Evolutionary conservation across 345 rosid genomes (phyloP).

Genomic region (Linum lewisii): DNA sequence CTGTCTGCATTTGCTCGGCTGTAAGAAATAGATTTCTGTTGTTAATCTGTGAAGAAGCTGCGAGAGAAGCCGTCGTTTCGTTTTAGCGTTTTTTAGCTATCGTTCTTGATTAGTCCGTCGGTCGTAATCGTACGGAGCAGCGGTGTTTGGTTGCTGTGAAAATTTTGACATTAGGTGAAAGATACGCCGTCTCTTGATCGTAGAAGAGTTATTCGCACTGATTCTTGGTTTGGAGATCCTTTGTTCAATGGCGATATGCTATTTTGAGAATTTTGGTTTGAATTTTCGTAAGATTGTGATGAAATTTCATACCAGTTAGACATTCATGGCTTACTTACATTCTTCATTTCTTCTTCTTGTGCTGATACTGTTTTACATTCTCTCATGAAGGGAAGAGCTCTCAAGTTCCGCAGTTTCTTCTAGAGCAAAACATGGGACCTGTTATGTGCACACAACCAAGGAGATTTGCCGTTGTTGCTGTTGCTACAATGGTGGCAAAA

Average conservation of each 20-base stretch:
- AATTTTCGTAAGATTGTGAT: neutral
- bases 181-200: neutral
- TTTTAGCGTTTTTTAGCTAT: neutral
- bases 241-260: neutral
- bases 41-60: neutral
- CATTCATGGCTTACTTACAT: neutral
- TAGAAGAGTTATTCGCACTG: slow-evolving; percentile 3
- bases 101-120: neutral
- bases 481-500: slow-evolving; percentile 86
- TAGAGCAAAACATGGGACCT: slow-evolving; percentile 63
- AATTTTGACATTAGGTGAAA: neutral
- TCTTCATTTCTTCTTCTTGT: neutral
- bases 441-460: slow-evolving; percentile 84
- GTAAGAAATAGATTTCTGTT: neutral
- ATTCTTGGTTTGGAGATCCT: neutral
- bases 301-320: too few relatives aligned
- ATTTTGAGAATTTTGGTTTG: neutral
- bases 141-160: neutral
- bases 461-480: slow-evolving; percentile 94
- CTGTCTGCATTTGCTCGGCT: neutral
- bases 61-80: neutral
- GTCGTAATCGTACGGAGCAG: neutral
- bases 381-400: slow-evolving; percentile 75
- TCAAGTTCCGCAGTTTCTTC: slow-evolving; percentile 85
- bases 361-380: neutral